A percentile compares a stretch with the other conserved stretches of the same genome.
phyloP scores from a whole-genome alignment of 305 asterid species.

The Fraxinus sp. region DNA sequence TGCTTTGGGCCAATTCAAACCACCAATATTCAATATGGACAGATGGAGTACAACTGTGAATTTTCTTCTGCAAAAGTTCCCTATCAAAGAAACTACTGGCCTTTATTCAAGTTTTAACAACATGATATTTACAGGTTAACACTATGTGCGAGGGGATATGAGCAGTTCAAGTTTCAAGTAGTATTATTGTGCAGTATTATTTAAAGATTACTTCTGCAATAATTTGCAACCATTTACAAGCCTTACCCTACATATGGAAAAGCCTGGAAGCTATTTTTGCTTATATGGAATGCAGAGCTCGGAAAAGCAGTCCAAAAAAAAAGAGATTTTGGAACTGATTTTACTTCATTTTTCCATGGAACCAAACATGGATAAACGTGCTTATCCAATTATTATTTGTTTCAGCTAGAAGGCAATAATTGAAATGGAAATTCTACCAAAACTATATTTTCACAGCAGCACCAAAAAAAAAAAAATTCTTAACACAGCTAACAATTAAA shows the following conservation, averaged over 20 bases:
- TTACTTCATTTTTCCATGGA: background rate
- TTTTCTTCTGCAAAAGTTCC: background rate
- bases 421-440: background rate
- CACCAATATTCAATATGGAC: background rate
- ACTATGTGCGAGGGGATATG: background rate
- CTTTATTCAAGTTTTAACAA: background rate
- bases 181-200: background rate
- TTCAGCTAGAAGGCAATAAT: background rate
- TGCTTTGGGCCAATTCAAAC: background rate
- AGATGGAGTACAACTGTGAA: constrained; percentile 12
- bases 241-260: background rate
- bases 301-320: background rate
- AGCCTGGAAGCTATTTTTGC: background rate
- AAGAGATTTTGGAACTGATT: background rate
- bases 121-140: background rate
- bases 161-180: background rate
- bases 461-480: background rate
- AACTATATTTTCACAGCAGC: background rate
- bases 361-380: background rate
- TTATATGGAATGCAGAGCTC: background rate
- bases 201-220: background rate
- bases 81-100: background rate
- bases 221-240: background rate
- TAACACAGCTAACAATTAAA: constrained; percentile 7
- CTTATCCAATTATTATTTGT: background rate